Evolutionary conservation across 2,329 filamentous ascomycete species (phyloP).

Genomic region (Cladophialophora bantiana): DNA sequence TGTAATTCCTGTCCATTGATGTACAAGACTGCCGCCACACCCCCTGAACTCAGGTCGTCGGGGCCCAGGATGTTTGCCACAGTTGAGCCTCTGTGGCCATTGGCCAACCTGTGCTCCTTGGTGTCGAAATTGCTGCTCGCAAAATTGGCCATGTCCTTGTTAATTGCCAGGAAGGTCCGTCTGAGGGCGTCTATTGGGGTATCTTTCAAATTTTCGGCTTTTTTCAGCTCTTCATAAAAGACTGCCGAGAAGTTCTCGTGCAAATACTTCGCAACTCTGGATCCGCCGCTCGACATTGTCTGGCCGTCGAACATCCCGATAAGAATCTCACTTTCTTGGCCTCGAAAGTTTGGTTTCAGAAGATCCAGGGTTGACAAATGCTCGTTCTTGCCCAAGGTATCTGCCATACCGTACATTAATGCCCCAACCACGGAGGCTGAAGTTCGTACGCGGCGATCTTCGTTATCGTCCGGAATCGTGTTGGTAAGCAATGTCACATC

Average conservation of each 20-base stretch:
- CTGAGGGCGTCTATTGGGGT: constrained; percentile 82
- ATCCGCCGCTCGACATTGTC: constrained; percentile 84
- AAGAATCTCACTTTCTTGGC: constrained; percentile 86
- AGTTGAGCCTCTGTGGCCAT: constrained; percentile 72
- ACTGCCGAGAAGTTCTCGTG: constrained; percentile 93
- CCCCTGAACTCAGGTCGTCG: constrained; percentile 88
- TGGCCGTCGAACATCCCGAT: constrained; percentile 97
- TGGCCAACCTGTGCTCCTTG: constrained; percentile 55
- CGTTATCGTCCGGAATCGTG: constrained; percentile 91
- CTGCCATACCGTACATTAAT: constrained; percentile 95
- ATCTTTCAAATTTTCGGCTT: constrained; percentile 71
- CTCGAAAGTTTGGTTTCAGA: constrained; percentile 89
- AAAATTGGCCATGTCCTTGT: constrained; percentile 90
- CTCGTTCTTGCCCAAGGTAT: constrained; percentile 90
- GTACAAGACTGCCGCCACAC: constrained; percentile 90
- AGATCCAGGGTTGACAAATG: constrained; percentile 95
- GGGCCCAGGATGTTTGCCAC: constrained; percentile 80
- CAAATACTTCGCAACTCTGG: constrained; percentile 93
- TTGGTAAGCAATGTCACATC: constrained; percentile 95
- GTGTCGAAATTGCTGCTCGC: constrained; percentile 76
- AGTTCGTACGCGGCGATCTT: constrained; percentile 94
- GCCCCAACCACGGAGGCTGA: constrained; percentile 91
- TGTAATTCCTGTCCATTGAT: constrained; percentile 88
- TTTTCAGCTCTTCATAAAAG: constrained; percentile 81
- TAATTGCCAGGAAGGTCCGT: constrained; percentile 84